Evolutionary conservation across 257 asterid species (phyloP).

Genomic region (Nicotiana attenuata): DNA sequence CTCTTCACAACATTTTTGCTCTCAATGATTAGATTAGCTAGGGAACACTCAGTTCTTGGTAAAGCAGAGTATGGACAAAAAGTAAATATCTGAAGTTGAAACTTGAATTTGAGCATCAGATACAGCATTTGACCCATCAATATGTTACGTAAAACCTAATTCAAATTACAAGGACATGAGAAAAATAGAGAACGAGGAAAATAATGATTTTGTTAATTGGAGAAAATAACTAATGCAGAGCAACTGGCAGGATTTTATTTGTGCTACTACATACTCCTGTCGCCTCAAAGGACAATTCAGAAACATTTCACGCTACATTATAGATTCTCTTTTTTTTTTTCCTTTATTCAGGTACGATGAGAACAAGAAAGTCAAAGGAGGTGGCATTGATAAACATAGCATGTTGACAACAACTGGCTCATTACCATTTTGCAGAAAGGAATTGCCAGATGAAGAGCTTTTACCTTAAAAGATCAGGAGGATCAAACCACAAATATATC

Average conservation of each 20-base stretch:
- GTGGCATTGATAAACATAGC: not conserved
- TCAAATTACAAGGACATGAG: not conserved
- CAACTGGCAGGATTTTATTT: not conserved
- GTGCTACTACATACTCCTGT: not conserved
- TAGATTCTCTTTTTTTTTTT: not conserved
- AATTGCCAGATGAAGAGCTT: not conserved
- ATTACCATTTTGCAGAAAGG: not conserved
- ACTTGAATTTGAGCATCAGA: conserved; percentile 1
- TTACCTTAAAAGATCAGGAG: not conserved
- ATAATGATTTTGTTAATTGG: not conserved
- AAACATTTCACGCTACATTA: not conserved
- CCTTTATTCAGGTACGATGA: not conserved
- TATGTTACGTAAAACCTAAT: not conserved
- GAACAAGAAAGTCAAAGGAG: not conserved
- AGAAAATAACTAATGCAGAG: not conserved
- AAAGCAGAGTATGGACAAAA: not conserved
- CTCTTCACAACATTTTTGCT: not conserved
- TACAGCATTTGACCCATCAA: not conserved
- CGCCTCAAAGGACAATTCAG: not conserved
- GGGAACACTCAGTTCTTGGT: not conserved
- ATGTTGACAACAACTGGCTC: not conserved
- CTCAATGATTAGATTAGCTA: not conserved
- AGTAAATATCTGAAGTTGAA: not conserved
- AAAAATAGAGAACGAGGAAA: not conserved
- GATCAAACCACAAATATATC: not conserved